Evolutionary conservation across 2,329 filamentous ascomycete species (phyloP), one percentile per base, ranked within the genome.

Genomic region (Fusarium mundagurra): DNA sequence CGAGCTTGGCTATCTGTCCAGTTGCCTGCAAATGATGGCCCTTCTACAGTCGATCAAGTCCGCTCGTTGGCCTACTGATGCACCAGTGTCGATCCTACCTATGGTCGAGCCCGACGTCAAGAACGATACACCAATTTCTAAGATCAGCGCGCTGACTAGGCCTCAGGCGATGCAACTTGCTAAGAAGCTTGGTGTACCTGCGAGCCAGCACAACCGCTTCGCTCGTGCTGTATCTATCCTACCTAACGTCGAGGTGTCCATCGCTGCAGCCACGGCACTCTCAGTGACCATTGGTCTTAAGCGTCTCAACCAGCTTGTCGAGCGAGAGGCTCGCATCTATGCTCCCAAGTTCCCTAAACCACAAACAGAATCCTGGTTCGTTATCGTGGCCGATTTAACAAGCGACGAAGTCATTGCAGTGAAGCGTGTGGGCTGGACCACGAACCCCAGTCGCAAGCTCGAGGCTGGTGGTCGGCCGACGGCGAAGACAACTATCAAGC

Each of bases 351-450:
- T 97, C 84, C 96, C 96, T 3, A 99, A 99, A 83, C 91, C 95
- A 22, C 96, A 99, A 83, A 96, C 91, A 0, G 96, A 99, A 80
- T 95, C 95, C 1, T 98, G 92, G 89, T 98, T 99, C 82, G 90
- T 96, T 20, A 80, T 98, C 29, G 88, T 97, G 0, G 92, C 91
- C 12, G 91, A 93, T 76, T 78, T 89, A 6, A 85, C 85, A 2
- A 88, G 84, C 12, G 94, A 96, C 67, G 94, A 98, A 76, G 88
- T 98, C 44, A 83, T 98, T 8, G 96, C 93, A 6, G 86, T 99
- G 72, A 98, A 98, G 87, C 88, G 96, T 36, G 89, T 96, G 0
- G 92, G 91, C 4, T 98, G 96, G 95, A 80, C 76, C 61, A 67
- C 80, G 41, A 66, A 63, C 36, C 74, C 61, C 27, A 78, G 70